Base-by-base conservation (phyloP, 495 filamentous ascomycete genomes). In the Penicillium turbatum region DNA sequence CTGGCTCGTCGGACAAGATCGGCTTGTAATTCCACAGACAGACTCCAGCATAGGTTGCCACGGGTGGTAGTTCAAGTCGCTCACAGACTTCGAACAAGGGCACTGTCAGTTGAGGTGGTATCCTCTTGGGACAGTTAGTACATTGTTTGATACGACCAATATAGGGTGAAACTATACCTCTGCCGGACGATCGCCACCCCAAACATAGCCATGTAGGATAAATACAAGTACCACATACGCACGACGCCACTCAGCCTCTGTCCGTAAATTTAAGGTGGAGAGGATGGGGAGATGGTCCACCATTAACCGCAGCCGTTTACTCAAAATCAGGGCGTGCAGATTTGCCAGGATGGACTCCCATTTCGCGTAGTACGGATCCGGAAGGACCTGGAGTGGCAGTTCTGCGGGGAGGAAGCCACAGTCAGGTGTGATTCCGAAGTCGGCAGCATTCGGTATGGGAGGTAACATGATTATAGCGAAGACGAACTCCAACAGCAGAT, bases 21-120 rank as follows among this genome's bases (percentile, higher is more conserved):
- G 91, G 87, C 69, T 88, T 90, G 76, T 87, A 97, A 69, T 99
- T 99, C 93, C 95, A 99, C 29, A 99, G 78, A 53, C 86, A 88
- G 8, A 96, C 82, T 16, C 86, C 89, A 9, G 93, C 88, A 64
- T 97, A 99, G 29, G 95, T 97, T 47, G 93, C 95, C 29, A 99
- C 93, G 2, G 92, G 88, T 16, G 91, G 91, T 37, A 99, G 74
- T 55, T 96, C 90, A 17, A 99, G 83, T 52, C 86, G 82, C 26
- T 82, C 73, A 55, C 89, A 97, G 15, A 92, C 80, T 59, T 84
- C 63, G 24, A 93, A 79, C 59, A 95, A 82, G 5, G 93, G 93
- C 26, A 90, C 81, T 11, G 92, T 89, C 53, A 99, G 80, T 55
- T 89, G 74, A 15, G 89, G 84, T 39, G 93, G 93, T 48, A 99